A percentile compares a stretch with the other conserved stretches of the same genome.
These are phyloP conservation scores for Nicotiana rustica DNA, from an alignment of 305 asterid species.

Conservation along the genomic window DNA sequence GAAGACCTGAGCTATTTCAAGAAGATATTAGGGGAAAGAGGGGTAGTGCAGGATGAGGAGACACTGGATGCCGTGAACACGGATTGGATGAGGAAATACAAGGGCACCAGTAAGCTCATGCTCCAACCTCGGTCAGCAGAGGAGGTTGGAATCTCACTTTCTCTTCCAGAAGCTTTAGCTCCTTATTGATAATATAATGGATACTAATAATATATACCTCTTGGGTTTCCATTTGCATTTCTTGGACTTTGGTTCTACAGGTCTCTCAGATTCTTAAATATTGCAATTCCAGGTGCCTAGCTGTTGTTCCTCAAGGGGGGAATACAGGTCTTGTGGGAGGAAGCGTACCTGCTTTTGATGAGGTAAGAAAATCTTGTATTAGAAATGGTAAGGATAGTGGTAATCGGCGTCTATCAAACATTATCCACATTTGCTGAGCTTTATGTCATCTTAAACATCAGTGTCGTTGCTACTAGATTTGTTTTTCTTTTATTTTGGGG, in stretches of 20 bases:
- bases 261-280: slow-evolving; percentile 88
- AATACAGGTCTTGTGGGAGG: slow-evolving; percentile 99
- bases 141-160: slow-evolving; percentile 62
- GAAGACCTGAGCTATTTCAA: slow-evolving; percentile 84
- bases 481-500: neutral
- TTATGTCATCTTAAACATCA: neutral
- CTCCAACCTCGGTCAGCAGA: slow-evolving; percentile 74
- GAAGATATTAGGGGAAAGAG: slow-evolving; percentile 76
- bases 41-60: slow-evolving; percentile 81
- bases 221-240: slow-evolving; percentile 37
- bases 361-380: slow-evolving; percentile 57
- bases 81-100: slow-evolving; percentile 92
- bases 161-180: slow-evolving; percentile 31
- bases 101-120: slow-evolving; percentile 91
- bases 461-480: neutral
- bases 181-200: slow-evolving; percentile 35
- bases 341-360: slow-evolving; percentile 95
- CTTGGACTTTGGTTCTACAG: slow-evolving; percentile 54
- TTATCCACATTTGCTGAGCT: slow-evolving; percentile 6
- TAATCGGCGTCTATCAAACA: neutral
- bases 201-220: slow-evolving; percentile 11
- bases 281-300: slow-evolving; percentile 85
- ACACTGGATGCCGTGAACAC: slow-evolving; percentile 80
- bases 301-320: slow-evolving; percentile 99
- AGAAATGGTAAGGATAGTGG: neutral